These are phyloP conservation scores for Daldinia vernicosa DNA, from an alignment of 495 filamentous ascomycete genomes.

Conservation along the genomic window DNA sequence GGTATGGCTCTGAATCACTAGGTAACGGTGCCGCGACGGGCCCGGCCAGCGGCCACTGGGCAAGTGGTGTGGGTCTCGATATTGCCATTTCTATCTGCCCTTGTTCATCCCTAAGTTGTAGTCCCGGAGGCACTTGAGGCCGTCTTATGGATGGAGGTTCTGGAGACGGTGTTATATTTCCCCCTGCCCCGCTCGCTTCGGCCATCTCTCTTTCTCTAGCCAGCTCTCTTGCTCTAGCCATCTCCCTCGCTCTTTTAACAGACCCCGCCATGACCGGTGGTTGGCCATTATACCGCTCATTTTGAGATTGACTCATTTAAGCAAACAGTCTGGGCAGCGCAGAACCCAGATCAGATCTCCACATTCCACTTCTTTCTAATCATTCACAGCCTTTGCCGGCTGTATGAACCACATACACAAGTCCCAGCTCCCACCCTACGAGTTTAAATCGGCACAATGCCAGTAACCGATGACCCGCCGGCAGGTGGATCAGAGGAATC, in stretches of 20 bases:
- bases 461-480: slow-evolving; percentile 32
- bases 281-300: slow-evolving; percentile 59
- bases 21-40: slow-evolving; percentile 52
- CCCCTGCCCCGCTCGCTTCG: slow-evolving; percentile 43
- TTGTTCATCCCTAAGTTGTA: slow-evolving; percentile 53
- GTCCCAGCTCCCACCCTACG: slow-evolving; percentile 18
- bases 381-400: slow-evolving; percentile 28
- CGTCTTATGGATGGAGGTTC: slow-evolving; percentile 43
- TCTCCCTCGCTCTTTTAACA: slow-evolving; percentile 58
- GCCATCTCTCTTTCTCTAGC: slow-evolving; percentile 49
- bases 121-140: slow-evolving; percentile 47
- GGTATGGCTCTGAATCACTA: slow-evolving; percentile 52
- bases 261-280: slow-evolving; percentile 51
- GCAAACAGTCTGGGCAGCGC: slow-evolving; percentile 29
- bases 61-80: slow-evolving; percentile 60
- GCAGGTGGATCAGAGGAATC: slow-evolving; percentile 27
- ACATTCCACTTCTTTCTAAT: slow-evolving; percentile 41
- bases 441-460: slow-evolving; percentile 35
- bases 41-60: slow-evolving; percentile 64
- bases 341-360: slow-evolving; percentile 33
- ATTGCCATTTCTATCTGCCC: slow-evolving; percentile 60
- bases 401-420: slow-evolving; percentile 46
- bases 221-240: slow-evolving; percentile 51
- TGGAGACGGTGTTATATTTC: slow-evolving; percentile 34
- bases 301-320: slow-evolving; percentile 60